Base-by-base conservation (phyloP, 2,329 filamentous ascomycete species). In the Cladophialophora exuberans region DNA sequence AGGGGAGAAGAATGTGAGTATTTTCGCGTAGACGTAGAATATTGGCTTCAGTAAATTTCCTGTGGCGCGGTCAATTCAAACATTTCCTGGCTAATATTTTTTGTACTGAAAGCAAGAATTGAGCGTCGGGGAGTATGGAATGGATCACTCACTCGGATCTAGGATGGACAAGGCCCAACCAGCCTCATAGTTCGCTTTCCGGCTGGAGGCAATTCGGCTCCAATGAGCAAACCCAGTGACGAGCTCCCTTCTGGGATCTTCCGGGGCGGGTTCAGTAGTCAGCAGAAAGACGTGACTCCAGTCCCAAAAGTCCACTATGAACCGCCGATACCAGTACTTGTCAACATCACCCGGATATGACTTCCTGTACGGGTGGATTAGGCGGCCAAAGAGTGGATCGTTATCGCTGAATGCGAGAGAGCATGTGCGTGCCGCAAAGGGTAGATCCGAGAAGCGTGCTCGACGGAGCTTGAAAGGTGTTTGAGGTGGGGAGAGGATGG, bases 1-100 rank as follows among this genome's bases (percentile, higher is more conserved):
- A 3, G 59, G 58, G 3, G 56, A 63, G 38, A 61, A 4, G 15
- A 53, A 26, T 6, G 30, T 11, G 10, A 46, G 11, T 4, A 76
- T 62, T 46, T 72, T 70, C 46, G 70, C 66, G 53, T 73, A 68
- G 44, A 73, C 65, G 15, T 72, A 72, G 15, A 67, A 68, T 51
- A 77, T 63, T 26, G 73, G 74, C 54, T 73, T 71, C 50, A 77
- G 61, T 54, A 74, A 26, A 15, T 51, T 47, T 50, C 58, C 52
- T 60, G 36, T 4, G 11, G 23, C 4, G 7, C 6, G 15, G 1
- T n/a, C 6, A 39, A 15, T 49, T 31, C 18, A 35, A 18, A 18
- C 18, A 7, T 6, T 18, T 10, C 9, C 10, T 3, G 39, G 18
- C 39, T 22, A 26, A 18, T 22, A 42, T 15, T 22, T 13, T 26